Base-by-base conservation (phyloP, 805 yeast species). In the Sugiyamaella chiloensis region DNA sequence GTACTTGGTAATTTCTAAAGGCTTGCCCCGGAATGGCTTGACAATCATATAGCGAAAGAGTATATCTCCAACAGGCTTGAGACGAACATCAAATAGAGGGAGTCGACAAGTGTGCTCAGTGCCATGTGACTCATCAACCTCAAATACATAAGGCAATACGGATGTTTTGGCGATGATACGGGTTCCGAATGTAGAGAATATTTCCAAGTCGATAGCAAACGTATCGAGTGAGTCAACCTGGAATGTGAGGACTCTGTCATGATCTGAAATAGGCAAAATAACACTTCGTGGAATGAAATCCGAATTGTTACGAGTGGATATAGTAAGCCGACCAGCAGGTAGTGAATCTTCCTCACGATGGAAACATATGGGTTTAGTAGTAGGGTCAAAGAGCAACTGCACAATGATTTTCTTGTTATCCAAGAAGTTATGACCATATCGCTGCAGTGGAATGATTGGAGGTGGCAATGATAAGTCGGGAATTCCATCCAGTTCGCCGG, bases 401-500 rank as follows among this genome's bases (percentile, higher is more conserved):
- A 93, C 75, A 52, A 89, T 80, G 3, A 87, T 87, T 63, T 87
- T 88, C 64, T 87, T 88, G 62, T 86, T 87, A 61, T 93, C 98
- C 60, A 93, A 69, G 70, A 89, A 93, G 64, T 88, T 93, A 66
- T 93, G 99, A 12, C 99, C 99, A 62, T 93, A 93, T 58, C 95
- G 79, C 59, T 96, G 76, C 46, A 93, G 70, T 0, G 99, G 99
- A 43, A 93, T 80, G 46, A 93, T 87, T 2, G 99, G 99, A 1
- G 99, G 99, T 0, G 99, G 99, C 49, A 93, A 72, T 19, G 89
- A 80, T 42, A 93, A 75, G 58, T 88, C 96, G 0, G 99, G 98
- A 46, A 93, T 91, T 14, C 81, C 75, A 55, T 88, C 95, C 5
- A 79, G 69, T 45, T 73, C 77, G 14, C 48, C 46, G 16, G 36